phyloP scores from a whole-genome alignment of 2,329 filamentous ascomycete species.

The Fusarium scirpi region DNA sequence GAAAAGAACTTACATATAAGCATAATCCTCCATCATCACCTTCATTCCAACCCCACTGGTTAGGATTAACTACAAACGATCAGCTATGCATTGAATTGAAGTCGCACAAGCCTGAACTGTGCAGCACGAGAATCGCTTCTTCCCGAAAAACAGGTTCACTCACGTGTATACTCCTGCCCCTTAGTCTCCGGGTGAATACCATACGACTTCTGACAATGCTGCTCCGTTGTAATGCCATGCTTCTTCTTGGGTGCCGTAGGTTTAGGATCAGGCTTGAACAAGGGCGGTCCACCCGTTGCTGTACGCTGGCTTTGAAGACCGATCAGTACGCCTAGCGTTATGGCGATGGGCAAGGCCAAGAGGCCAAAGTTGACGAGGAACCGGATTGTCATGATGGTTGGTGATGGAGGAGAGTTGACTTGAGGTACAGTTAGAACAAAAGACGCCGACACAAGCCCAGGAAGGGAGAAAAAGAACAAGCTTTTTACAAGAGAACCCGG shows the following conservation, averaged over 20 bases:
- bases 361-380: slow-evolving; percentile 64
- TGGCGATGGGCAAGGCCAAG: slow-evolving; percentile 62
- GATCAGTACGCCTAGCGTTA: slow-evolving; percentile 62
- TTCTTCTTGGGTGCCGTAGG: slow-evolving; percentile 41
- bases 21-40: slow-evolving; percentile 58
- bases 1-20: slow-evolving; percentile 61
- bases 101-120: slow-evolving; percentile 6
- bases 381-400: slow-evolving; percentile 52
- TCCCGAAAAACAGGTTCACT: slow-evolving; percentile 40
- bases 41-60: slow-evolving; percentile 63
- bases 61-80: slow-evolving; percentile 63
- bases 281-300: slow-evolving; percentile 57
- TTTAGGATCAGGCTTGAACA: slow-evolving; percentile 53
- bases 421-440: not conserved
- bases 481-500: slow-evolving; percentile 9
- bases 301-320: slow-evolving; percentile 60
- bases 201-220: slow-evolving; percentile 42
- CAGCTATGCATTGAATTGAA: slow-evolving; percentile 12
- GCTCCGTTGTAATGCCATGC: slow-evolving; percentile 32
- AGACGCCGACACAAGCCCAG: not conserved
- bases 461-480: slow-evolving; percentile 20
- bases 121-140: not conserved
- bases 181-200: slow-evolving; percentile 60
- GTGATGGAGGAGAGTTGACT: not conserved
- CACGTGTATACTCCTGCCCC: slow-evolving; percentile 61